These are phyloP conservation scores for Umbellularia californica DNA, from an alignment of 164 flowering plant species.

Conservation along the genomic window DNA sequence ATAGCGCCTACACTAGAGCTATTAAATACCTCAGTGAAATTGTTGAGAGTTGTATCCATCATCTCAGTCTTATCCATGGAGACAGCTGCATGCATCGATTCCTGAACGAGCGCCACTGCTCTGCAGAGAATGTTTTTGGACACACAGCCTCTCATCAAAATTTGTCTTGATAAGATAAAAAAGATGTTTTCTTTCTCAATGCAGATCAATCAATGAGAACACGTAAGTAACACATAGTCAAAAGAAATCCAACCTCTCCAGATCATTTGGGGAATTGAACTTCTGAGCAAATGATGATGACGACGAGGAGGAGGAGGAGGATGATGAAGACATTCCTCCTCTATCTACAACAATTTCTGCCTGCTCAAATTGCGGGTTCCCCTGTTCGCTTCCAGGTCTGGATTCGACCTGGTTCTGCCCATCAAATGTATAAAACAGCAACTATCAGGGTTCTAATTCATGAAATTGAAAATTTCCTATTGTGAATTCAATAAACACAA, in stretches of 20 bases:
- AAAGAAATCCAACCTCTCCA: conserved; percentile 23
- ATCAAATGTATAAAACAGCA: background rate
- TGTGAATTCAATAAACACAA: no score
- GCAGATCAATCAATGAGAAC: background rate
- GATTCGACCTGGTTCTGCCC: background rate
- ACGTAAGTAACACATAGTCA: background rate
- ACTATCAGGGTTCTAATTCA: background rate
- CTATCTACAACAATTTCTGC: background rate
- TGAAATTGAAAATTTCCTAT: background rate
- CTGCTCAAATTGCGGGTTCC: background rate
- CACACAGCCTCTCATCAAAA: background rate
- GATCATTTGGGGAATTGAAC: conserved; percentile 15
- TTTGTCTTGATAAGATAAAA: background rate
- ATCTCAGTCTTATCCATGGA: conserved; percentile 72
- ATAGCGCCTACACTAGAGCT: background rate
- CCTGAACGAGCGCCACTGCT: conserved; percentile 45
- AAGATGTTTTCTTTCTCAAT: background rate
- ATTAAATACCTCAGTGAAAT: conserved; percentile 61
- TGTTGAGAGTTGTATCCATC: conserved; percentile 52
- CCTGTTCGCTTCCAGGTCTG: background rate
- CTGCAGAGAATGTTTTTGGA: conserved; percentile 28
- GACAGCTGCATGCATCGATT: conserved; percentile 62
- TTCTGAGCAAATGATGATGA: conserved; percentile 14
- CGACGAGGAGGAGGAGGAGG: background rate
- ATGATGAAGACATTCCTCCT: background rate